These are phyloP conservation scores for Aspergillaceae sp. DNA, from an alignment of 2,329 filamentous ascomycete genomes.

Conservation along the genomic window DNA sequence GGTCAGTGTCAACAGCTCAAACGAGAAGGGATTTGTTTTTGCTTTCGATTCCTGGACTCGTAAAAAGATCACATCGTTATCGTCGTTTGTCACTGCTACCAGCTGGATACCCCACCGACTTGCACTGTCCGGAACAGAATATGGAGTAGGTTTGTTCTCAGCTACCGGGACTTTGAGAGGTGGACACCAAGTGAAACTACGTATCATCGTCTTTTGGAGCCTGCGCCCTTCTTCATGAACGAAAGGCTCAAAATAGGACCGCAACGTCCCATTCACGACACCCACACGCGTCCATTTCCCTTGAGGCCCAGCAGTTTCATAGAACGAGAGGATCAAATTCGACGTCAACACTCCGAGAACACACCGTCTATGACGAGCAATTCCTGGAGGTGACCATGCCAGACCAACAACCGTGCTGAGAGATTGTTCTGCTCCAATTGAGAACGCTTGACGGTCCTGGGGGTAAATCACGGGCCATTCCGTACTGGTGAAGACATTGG, in stretches of 20 bases:
- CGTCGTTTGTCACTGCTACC: constrained; percentile 32
- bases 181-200: constrained; percentile 36
- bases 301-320: constrained; percentile 41
- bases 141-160: background rate
- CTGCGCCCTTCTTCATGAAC: constrained; percentile 13
- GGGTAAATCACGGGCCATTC: constrained; percentile 44
- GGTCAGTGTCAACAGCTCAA: constrained; percentile 19
- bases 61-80: constrained; percentile 28
- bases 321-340: constrained; percentile 49
- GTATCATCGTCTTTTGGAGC: constrained; percentile 26
- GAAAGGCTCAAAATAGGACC: constrained; percentile 27
- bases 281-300: constrained; percentile 45
- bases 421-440: constrained; percentile 52
- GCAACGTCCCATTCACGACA: constrained; percentile 45
- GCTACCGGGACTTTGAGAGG: constrained; percentile 16
- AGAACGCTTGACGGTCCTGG: constrained; percentile 41
- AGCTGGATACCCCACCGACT: constrained; percentile 29
- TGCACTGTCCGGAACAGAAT: constrained; percentile 9
- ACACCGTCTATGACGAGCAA: constrained; percentile 47
- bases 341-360: constrained; percentile 49
- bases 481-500: constrained; percentile 44
- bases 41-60: constrained; percentile 12
- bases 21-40: constrained; percentile 9
- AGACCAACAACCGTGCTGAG: constrained; percentile 41
- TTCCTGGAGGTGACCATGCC: constrained; percentile 49